Percentiles rank a stretch among this genome's conserved stretches.
Evolutionary conservation across 495 filamentous ascomycete species (phyloP).

Genomic region (Penicillium cosmopolitanum): DNA sequence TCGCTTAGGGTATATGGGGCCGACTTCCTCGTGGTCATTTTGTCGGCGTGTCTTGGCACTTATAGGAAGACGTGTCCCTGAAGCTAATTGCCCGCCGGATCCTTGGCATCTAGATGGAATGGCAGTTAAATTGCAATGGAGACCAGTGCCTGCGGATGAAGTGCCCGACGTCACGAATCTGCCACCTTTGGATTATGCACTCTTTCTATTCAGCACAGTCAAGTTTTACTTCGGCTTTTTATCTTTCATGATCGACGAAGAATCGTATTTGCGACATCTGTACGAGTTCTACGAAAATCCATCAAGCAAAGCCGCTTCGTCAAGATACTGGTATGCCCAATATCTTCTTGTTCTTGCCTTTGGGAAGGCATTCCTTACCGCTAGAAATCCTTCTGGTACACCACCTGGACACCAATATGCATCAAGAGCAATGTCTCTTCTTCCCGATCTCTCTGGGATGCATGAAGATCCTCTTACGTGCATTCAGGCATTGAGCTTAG

Average conservation of each 20-base stretch:
- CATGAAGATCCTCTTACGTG: constrained; percentile 37
- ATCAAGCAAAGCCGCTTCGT: constrained; percentile 25
- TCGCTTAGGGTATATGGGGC: constrained; percentile 37
- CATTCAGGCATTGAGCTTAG: constrained; percentile 39
- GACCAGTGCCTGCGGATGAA: constrained; percentile 31
- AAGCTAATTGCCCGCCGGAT: constrained; percentile 32
- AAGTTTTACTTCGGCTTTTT: constrained; percentile 43
- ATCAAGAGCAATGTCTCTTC: constrained; percentile 40
- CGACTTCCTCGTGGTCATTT: constrained; percentile 41
- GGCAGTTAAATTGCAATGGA: constrained; percentile 43
- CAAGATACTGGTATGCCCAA: constrained; percentile 42
- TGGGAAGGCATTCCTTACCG: constrained; percentile 43
- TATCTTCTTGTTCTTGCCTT: constrained; percentile 46
- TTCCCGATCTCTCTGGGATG: constrained; percentile 40
- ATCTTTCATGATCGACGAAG: constrained; percentile 44
- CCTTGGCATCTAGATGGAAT: constrained; percentile 41
- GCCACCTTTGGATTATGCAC: constrained; percentile 40
- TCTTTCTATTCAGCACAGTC: constrained; percentile 43
- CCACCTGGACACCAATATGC: constrained; percentile 42
- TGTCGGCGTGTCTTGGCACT: constrained; percentile 35
- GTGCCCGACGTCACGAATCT: constrained; percentile 37
- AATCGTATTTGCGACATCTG: constrained; percentile 35
- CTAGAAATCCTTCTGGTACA: constrained; percentile 31
- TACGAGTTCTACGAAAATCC: constrained; percentile 37
- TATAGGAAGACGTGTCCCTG: constrained; percentile 31